Conservation (phyloP, 768 basidiomycete species). For the Mycena polygramma region DNA sequence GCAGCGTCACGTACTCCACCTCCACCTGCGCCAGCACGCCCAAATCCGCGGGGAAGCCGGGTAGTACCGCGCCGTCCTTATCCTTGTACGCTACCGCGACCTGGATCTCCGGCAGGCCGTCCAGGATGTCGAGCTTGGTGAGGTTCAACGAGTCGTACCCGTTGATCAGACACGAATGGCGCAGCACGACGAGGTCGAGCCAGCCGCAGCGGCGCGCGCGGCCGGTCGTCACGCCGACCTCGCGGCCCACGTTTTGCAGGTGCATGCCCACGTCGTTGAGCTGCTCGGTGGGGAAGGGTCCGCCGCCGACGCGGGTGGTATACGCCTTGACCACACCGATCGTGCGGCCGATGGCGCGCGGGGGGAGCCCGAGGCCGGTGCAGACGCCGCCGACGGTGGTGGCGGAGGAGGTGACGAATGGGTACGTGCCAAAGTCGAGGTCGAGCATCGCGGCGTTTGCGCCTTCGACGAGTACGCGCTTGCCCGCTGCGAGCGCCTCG, state of each 20-base stretch:
- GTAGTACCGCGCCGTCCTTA: conserved; percentile 81
- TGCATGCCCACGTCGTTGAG: conserved; percentile 89
- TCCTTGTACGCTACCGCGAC: conserved; percentile 81
- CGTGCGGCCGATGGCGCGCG: conserved; percentile 85
- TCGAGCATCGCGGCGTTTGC: conserved; percentile 99
- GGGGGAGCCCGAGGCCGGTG: conserved; percentile 95
- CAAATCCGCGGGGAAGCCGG: conserved; percentile 93
- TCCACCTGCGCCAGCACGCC: conserved; percentile 83
- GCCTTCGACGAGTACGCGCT: conserved; percentile 93
- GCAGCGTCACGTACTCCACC: conserved; percentile 89
- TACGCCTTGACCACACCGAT: conserved; percentile 99
- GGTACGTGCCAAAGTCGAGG: conserved; percentile 98
- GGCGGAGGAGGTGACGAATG: conserved; percentile 95
- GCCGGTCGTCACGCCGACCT: conserved; percentile 95
- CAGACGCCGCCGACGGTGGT: conserved; percentile 96
- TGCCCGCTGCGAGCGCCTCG: conserved; percentile 78
- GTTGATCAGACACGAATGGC: conserved; percentile 93
- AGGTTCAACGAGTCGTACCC: conserved; percentile 95
- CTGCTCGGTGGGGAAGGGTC: conserved; percentile 97
- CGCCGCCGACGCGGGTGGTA: conserved; percentile 98
- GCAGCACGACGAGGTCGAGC: conserved; percentile 96
- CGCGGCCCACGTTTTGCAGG: conserved; percentile 93
- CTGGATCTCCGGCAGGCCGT: conserved; percentile 87
- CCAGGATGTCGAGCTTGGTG: conserved; percentile 96
- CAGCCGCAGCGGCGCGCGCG: conserved; percentile 95